Evolutionary conservation across 768 basidiomycete genomes (phyloP), one percentile per base, ranked within the genome.

Genomic region (Termitomyces sp.): DNA sequence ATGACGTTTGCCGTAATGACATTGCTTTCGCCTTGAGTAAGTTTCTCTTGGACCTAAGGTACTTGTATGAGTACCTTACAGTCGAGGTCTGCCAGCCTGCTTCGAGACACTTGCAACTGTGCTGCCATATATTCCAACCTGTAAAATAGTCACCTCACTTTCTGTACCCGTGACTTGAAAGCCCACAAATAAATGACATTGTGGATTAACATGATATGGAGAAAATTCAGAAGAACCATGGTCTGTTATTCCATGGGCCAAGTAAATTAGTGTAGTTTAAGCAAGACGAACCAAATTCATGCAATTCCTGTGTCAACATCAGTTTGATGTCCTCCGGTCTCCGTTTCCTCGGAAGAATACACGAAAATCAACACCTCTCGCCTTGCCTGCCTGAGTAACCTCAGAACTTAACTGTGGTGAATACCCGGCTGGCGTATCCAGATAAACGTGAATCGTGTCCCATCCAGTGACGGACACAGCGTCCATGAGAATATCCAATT

Each of bases 381-480:
- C 34, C 5, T 18, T 42, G 9, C 55, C 59, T 44, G 51, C 51
- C 24, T 46, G 34, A 36, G 36, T 16, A 18, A 54, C 53, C 29
- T 44, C 29, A 22, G 16, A 36, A 34, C 20, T 41, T 44, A 16
- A 36, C 10, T 26, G 44, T 4, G 56, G 51, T 12, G 45, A 45
- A 31, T 54, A 51, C 5, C 31, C 36, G 15, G 2, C 37, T 4
- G 41, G 15, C 15, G 49, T n/a, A 45, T 55, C 26, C 46, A 56
- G 51, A 5, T 39, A 36, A n/a, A 61, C 9, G n/a, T 15, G 2
- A 6, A 61, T 55, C 0, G 48, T 31, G 20, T 61, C 48, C 57
- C 60, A 61, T 5, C 46, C 57, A 24, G 60, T 58, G 31, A 55
- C 45, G 0, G 24, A 28, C 37, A 61, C 8, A 1, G 51, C 60